Conservation (phyloP, 73 alveolate species). For the Tetrahymena borealis region DNA sequence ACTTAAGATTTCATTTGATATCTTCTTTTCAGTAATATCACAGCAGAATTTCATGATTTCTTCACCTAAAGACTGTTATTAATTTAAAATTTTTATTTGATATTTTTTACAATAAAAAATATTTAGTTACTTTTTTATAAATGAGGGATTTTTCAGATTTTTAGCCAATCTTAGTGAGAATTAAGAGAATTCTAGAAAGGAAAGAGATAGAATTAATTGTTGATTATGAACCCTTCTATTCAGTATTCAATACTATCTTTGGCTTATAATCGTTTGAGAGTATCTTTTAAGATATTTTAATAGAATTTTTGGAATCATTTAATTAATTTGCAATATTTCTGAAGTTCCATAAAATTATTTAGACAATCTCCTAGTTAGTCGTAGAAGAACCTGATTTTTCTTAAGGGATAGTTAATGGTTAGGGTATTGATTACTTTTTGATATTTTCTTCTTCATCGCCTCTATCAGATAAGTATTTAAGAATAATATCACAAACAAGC, state of each 20-base stretch:
- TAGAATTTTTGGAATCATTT: neutral
- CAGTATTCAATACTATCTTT: neutral
- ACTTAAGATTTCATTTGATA: neutral
- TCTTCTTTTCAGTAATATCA: neutral
- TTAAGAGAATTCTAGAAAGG: neutral
- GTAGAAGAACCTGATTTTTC: neutral
- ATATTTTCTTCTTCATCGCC: neutral
- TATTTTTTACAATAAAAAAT: too few relatives aligned
- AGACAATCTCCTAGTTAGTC: neutral
- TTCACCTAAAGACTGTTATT: neutral
- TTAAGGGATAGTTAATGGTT: neutral
- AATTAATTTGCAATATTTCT: neutral
- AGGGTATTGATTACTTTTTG: neutral
- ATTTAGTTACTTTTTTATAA: neutral
- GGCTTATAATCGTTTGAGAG: neutral
- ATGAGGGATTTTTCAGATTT: neutral
- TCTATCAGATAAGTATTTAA: neutral
- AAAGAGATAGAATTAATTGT: neutral
- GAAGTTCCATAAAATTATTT: neutral
- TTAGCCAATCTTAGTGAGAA: neutral
- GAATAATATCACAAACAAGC: neutral
- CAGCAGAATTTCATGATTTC: neutral
- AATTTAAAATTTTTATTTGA: neutral
- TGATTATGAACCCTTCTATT: neutral
- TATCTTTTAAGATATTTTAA: neutral